phyloP scores from a whole-genome alignment of 140 eudicot genomes.

The Oenanthe javanica region DNA sequence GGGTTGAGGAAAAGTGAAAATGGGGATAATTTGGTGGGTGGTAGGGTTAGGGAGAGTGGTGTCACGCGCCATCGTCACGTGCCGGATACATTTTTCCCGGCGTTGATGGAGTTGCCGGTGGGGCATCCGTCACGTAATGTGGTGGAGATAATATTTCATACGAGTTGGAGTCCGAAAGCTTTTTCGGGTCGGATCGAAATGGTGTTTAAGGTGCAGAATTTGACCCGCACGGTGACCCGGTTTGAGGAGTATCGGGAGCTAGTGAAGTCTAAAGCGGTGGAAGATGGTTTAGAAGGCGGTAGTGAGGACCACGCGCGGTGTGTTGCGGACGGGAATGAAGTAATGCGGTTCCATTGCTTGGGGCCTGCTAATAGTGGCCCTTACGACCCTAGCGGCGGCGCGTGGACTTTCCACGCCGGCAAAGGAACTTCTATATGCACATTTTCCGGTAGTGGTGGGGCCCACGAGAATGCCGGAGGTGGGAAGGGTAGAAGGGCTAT shows the following conservation, averaged over 20 bases:
- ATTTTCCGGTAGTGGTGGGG: constrained; percentile 67
- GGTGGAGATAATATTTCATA: constrained; percentile 77
- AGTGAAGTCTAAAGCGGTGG: constrained; percentile 34
- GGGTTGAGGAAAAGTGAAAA: constrained; percentile 37
- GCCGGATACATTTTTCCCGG: constrained; percentile 42
- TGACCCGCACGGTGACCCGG: constrained; percentile 63
- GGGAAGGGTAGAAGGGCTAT: constrained; percentile 74
- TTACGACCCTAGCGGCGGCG: constrained; percentile 42
- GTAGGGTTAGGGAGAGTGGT: constrained; percentile 19
- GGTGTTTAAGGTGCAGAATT: constrained; percentile 74
- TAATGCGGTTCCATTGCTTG: constrained; percentile 86
- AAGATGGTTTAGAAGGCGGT: constrained; percentile 8
- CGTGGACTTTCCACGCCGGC: constrained; percentile 48
- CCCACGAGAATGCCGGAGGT: constrained; percentile 79
- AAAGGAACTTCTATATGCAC: constrained; percentile 61
- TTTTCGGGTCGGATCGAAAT: constrained; percentile 76
- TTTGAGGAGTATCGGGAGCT: constrained; percentile 73
- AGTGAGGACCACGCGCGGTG: constrained; percentile 79
- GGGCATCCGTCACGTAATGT: constrained; percentile 91
- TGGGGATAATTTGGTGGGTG: background rate
- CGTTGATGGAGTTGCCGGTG: constrained; percentile 63
- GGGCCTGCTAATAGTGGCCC: constrained; percentile 55
- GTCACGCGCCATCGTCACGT: constrained; percentile 27
- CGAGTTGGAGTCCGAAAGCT: constrained; percentile 63
- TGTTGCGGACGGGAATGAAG: constrained; percentile 89